These are phyloP conservation scores for Apiospora arundinis DNA, from an alignment of 2,329 filamentous ascomycete species.

Conservation along the genomic window DNA sequence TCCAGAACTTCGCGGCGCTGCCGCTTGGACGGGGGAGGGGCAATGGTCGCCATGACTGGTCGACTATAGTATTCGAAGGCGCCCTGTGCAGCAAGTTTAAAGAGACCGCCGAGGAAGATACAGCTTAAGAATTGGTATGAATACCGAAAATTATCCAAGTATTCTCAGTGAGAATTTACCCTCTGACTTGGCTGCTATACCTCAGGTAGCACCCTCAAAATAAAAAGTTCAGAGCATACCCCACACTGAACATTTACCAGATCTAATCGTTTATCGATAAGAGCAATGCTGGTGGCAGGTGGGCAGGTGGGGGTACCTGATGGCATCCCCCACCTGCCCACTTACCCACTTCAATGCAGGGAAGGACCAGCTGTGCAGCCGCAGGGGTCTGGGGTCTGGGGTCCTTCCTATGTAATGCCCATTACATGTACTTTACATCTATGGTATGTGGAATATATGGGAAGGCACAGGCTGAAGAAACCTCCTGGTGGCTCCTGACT, in stretches of 20 bases:
- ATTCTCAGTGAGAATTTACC: background rate
- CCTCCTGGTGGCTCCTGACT: no score
- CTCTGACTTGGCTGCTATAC: no score
- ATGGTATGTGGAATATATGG: no score
- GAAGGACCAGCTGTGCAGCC: background rate
- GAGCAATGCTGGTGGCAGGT: background rate
- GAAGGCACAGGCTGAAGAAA: no score
- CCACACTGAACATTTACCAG: conserved; percentile 2
- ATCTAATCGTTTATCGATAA: conserved; percentile 16
- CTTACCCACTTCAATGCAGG: conserved; percentile 6
- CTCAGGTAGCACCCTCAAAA: background rate
- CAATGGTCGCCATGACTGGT: conserved; percentile 74
- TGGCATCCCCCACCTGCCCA: background rate
- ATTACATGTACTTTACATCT: no score
- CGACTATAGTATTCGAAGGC: background rate
- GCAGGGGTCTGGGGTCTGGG: background rate
- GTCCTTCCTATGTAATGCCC: background rate
- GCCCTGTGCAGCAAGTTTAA: background rate
- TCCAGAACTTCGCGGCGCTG: conserved; percentile 80
- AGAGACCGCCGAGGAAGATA: background rate
- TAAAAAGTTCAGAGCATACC: conserved; percentile 10
- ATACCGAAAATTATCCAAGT: background rate
- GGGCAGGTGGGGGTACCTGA: background rate
- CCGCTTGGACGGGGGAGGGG: conserved; percentile 87
- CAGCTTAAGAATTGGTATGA: background rate